Evolutionary conservation across 2,329 filamentous ascomycete genomes (phyloP), one percentile per base, ranked within the genome.

Genomic region (Fusarium tjaetaba): DNA sequence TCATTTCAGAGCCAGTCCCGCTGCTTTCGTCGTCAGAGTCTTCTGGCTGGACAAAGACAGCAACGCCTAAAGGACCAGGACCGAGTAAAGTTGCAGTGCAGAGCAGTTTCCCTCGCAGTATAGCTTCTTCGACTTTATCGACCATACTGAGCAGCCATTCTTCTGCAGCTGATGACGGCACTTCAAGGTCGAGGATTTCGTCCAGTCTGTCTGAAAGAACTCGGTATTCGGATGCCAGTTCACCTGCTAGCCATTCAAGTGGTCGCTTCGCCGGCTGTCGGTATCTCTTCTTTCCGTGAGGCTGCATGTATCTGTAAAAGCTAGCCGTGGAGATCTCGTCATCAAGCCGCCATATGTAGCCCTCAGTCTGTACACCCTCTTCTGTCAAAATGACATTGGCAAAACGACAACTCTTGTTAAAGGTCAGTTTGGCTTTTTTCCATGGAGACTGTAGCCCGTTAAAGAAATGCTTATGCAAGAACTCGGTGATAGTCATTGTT

Each of bases 241-340:
- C 3, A 16, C 22, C 20, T 2, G 32, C 51, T 1, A 62, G 51
- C 41, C 49, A 45, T 7, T 55, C 9, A 10, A 56, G 59, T 8
- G 49, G 41, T 1, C 24, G 20, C 5, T 24, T 34, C 1, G 1
- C 3, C 4, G 0, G 20, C 2, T 18, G 24, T 0, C 15, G 10
- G 1, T 15, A 13, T 4, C 15, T 39, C 14, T 20, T 30, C 4
- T 10, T 30, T 13, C 7, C 2, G 14, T 14, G 30, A 4, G 22
- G 2, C 2, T 2, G 30, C 0, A 0, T 14, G 1, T n/a, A 4
- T 2, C 4, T 24, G 7, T 16, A 13, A 30, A 53, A 53, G 0
- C 0, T 1, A 4, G 30, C 1, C 2, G 51, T 57, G 0, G 11
- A 1, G 8, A 62, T 62, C 32, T 39, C 26, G 2, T 32, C 26